A percentile compares a stretch with the other conserved stretches of the same genome.
Evolutionary conservation across 805 yeast species (phyloP).

Genomic region (Candida coleopterorum): DNA sequence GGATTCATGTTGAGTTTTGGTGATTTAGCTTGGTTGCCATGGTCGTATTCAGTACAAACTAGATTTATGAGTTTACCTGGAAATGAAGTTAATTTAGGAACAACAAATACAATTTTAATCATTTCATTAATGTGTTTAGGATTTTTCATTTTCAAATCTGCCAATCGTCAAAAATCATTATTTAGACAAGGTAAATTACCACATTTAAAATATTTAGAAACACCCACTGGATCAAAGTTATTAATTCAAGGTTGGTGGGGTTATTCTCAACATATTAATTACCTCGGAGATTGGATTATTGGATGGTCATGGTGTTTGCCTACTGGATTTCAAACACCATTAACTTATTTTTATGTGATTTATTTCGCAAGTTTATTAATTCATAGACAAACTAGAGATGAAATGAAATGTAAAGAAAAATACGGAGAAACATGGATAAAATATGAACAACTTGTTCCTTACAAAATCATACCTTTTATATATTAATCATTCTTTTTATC

Average conservation of each 20-base stretch:
- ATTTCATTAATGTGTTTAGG: conserved; percentile 54
- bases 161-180: conserved; percentile 80
- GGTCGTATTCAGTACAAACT: conserved; percentile 82
- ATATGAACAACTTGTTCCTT: conserved; percentile 79
- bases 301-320: conserved; percentile 91
- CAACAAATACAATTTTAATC: conserved; percentile 33
- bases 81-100: conserved; percentile 54
- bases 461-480: conserved; percentile 82
- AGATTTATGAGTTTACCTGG: conserved; percentile 62
- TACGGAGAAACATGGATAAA: conserved; percentile 84
- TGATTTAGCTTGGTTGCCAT: conserved; percentile 88
- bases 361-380: conserved; percentile 79
- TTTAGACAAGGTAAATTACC: conserved; percentile 75
- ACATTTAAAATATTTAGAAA: conserved; percentile 53
- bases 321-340: conserved; percentile 73
- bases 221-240: conserved; percentile 74
- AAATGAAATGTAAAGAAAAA: conserved; percentile 80
- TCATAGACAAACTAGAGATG: conserved; percentile 90
- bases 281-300: conserved; percentile 92
- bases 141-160: conserved; percentile 73
- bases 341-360: conserved; percentile 82
- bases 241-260: conserved; percentile 97
- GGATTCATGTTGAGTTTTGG: conserved; percentile 97
- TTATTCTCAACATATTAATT: conserved; percentile 85
- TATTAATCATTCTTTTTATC: conserved; percentile 58